These are phyloP conservation scores for Lactifluus echinatus DNA, from an alignment of 768 basidiomycete genomes.

Conservation along the genomic window DNA sequence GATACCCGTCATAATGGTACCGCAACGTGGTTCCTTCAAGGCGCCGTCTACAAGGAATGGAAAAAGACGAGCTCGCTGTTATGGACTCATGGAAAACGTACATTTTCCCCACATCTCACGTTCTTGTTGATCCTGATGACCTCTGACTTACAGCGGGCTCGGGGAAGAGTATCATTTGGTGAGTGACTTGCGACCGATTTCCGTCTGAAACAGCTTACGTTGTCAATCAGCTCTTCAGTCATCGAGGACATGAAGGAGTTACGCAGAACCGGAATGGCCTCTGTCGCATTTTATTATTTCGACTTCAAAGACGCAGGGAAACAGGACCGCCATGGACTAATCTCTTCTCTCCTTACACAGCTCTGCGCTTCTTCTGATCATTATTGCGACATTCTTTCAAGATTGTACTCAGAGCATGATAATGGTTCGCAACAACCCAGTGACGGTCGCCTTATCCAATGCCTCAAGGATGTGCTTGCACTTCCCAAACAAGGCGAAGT, in stretches of 20 bases:
- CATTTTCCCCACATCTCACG: too few relatives aligned
- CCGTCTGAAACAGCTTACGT: background rate
- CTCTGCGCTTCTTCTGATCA: background rate
- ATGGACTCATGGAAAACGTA: conserved; percentile 5
- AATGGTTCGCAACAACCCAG: background rate
- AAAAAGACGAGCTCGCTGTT: background rate
- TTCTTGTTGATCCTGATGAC: background rate
- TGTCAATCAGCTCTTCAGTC: background rate
- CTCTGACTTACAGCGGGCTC: conserved; percentile 1
- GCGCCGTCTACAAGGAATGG: background rate
- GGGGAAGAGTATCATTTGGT: conserved; percentile 5
- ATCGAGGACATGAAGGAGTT: background rate
- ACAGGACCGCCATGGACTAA: background rate
- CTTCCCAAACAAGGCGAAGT: background rate
- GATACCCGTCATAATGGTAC: background rate
- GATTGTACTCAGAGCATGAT: background rate
- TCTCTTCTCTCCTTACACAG: background rate
- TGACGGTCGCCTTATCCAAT: background rate
- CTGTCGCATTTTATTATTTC: background rate
- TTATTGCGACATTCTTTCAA: background rate
- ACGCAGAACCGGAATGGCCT: background rate
- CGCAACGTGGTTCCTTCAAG: background rate
- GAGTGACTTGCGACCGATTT: background rate
- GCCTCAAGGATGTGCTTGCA: background rate
- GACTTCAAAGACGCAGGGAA: background rate